These are phyloP conservation scores for Marasmius sp. DNA, from an alignment of 1,284 basidiomycete genomes.

Conservation along the genomic window DNA sequence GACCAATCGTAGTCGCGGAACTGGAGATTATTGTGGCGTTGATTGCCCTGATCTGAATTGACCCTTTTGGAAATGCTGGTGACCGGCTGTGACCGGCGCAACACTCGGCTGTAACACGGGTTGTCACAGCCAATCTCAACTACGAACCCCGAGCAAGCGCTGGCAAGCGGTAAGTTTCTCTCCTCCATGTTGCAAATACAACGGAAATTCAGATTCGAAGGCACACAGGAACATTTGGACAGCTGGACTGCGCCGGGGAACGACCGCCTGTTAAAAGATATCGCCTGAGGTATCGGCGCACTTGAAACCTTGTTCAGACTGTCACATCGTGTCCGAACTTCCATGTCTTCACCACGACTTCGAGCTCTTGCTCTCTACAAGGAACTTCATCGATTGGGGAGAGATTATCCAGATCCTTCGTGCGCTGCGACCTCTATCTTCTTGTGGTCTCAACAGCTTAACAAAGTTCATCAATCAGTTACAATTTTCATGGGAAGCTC, in stretches of 20 bases:
- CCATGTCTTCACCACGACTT: conserved; percentile 38
- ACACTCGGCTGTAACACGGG: too few species aligned
- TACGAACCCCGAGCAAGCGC: too few species aligned
- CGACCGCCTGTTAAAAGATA: background rate
- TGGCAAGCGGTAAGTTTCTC: too few species aligned
- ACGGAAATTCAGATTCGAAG: too few species aligned
- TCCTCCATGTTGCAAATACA: too few species aligned
- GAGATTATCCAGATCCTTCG: conserved; percentile 78
- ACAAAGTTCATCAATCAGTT: conserved; percentile 40
- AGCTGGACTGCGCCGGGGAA: too few species aligned
- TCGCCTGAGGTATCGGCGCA: background rate
- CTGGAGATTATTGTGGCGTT: background rate
- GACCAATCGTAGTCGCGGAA: background rate
- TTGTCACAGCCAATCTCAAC: too few species aligned
- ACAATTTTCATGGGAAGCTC: conserved; percentile 72
- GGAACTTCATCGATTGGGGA: conserved; percentile 73
- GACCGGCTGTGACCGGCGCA: too few species aligned
- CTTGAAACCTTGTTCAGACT: background rate
- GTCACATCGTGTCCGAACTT: background rate
- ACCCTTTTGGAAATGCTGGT: too few species aligned
- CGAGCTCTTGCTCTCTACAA: conserved; percentile 74
- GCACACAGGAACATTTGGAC: too few species aligned
- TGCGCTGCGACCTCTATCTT: conserved; percentile 36
- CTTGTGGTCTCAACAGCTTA: conserved; percentile 8
- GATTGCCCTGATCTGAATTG: too few species aligned